Evolutionary conservation across 805 yeast species (phyloP), one percentile per base, ranked within the genome.

Genomic region (Kodamaea sagamina): DNA sequence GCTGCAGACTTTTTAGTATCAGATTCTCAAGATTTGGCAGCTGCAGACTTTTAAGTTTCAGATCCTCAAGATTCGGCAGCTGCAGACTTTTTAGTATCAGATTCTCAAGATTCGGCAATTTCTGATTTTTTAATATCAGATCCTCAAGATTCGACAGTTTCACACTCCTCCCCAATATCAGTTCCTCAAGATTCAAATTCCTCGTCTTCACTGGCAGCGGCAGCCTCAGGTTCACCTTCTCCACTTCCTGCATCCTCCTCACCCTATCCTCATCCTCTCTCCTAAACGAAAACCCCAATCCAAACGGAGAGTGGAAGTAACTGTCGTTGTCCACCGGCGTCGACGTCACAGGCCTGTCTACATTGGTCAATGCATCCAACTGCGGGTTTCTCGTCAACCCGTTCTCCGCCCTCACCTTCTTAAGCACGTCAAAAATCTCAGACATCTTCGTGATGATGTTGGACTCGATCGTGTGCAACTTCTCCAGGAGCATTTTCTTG

Each of bases 381-480:
- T 41, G 47, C 1, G 55, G 50, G 28, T 53, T 57, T 0, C 50
- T 42, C 8, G 51, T 39, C 32, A 77, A 50, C 1, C 74, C 74
- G 51, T 77, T 79, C 19, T 61, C 61, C 11, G 48, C 39, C 49
- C 79, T 63, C 10, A 77, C 61, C 0, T 62, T 57, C 36, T 63
- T 62, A 40, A 79, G 68, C 55, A 70, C 59, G 36, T 64, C 67
- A 6, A 69, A 54, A 31, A 79, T 68, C 24, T 75, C 81, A 17
- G 68, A 69, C 45, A 79, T 66, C 46, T 75, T 67, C 29, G 54
- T 56, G 10, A 62, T 48, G 6, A 79, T 61, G 4, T 68, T 65
- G 7, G 51, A 53, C 49, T 79, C 84, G 26, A 79, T 59, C 1
- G 53, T 36, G 3, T 43, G 54, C 12, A 78, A 49, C 34, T 67